Evolutionary conservation across 164 flowering plant genomes (phyloP).

Genomic region (Chloranthus sessilifolius): DNA sequence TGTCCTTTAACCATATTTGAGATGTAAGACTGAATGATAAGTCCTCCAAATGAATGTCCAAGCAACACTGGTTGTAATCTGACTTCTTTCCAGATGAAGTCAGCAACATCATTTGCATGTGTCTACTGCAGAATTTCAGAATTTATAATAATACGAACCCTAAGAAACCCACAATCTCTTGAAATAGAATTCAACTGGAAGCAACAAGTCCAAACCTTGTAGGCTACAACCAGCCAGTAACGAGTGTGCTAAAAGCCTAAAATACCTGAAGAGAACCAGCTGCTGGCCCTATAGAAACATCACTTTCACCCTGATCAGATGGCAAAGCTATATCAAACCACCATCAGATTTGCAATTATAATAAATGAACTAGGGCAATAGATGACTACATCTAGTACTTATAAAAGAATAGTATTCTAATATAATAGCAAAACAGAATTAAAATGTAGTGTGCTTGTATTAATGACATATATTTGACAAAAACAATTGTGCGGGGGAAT

Average conservation of each 20-base stretch:
- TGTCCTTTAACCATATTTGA: constrained; percentile 31
- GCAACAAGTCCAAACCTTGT: no score
- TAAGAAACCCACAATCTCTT: no score
- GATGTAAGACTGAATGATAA: constrained; percentile 70
- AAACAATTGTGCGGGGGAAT: no score
- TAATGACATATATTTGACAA: no score
- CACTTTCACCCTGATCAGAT: constrained; percentile 84
- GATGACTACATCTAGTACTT: no score
- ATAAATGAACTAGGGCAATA: no score
- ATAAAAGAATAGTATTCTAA: no score
- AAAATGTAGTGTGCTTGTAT: no score
- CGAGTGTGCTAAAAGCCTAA: not conserved
- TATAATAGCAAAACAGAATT: no score
- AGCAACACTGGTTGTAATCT: constrained; percentile 58
- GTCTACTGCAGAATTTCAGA: constrained; percentile 65
- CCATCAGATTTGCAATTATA: not conserved
- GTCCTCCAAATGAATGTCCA: constrained; percentile 96
- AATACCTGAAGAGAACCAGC: constrained; percentile 83
- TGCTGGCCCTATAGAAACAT: constrained; percentile 55
- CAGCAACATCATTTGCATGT: constrained; percentile 78
- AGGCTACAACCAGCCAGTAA: not conserved
- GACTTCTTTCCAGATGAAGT: constrained; percentile 54
- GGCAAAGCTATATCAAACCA: constrained; percentile 4
- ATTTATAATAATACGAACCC: constrained; percentile 2
- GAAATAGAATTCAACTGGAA: not conserved